These are phyloP conservation scores for Zasmidium citrigriseum DNA, from an alignment of 2,329 filamentous ascomycete genomes.

Conservation along the genomic window DNA sequence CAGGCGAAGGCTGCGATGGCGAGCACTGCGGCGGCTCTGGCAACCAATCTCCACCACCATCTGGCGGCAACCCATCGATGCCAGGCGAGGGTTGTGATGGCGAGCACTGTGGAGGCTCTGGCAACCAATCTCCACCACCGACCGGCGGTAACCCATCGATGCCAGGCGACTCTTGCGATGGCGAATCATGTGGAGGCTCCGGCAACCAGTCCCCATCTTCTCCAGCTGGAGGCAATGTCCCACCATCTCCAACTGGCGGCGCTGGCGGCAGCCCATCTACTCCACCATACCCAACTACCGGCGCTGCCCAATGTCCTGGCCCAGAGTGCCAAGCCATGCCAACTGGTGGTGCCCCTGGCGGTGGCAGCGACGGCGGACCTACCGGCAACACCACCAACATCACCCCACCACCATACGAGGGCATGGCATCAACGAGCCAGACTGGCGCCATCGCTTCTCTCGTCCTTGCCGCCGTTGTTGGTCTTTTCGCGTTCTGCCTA, in stretches of 20 bases:
- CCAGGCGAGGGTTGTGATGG: constrained; percentile 4
- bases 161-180: constrained; percentile 7
- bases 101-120: neutral
- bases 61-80: neutral
- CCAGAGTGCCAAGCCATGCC: constrained; percentile 26
- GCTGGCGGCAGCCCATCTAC: constrained; percentile 7
- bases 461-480: constrained; percentile 19
- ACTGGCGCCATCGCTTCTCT: constrained; percentile 16
- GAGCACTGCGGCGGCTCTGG: neutral
- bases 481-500: constrained; percentile 25
- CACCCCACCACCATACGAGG: constrained; percentile 17
- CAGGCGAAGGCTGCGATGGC: constrained; percentile 5
- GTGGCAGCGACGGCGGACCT: neutral
- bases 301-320: constrained; percentile 26
- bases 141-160: constrained; percentile 1
- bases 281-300: constrained; percentile 21
- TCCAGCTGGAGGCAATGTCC: constrained; percentile 2
- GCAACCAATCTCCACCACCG: neutral
- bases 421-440: constrained; percentile 13
- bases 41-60: neutral
- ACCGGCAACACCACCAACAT: constrained; percentile 15
- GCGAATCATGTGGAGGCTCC: neutral
- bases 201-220: constrained; percentile 5
- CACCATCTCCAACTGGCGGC: constrained; percentile 4
- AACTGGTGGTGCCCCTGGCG: constrained; percentile 14